Conservation (phyloP, 768 basidiomycete genomes). For the Naganishia vishniacii region DNA sequence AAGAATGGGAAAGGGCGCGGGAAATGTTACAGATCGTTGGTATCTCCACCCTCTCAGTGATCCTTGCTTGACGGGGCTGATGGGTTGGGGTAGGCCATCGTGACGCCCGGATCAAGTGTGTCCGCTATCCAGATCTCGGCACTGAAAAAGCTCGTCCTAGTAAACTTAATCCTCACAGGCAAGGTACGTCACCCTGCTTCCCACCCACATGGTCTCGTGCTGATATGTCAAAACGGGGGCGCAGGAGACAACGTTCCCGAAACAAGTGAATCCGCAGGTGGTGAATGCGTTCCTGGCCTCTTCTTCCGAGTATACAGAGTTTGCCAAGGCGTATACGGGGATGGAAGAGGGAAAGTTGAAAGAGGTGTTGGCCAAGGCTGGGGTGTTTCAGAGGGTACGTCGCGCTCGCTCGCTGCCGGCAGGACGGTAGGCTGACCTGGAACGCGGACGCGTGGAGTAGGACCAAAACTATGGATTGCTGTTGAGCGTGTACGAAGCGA, state of each 20-base stretch:
- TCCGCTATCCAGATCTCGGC: constrained; percentile 24
- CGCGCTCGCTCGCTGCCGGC: neutral
- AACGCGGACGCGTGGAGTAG: neutral
- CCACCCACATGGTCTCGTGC: no score
- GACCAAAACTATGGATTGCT: constrained; percentile 19
- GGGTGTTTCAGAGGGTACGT: constrained; percentile 3
- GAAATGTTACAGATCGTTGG: constrained; percentile 25
- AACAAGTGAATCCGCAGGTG: constrained; percentile 6
- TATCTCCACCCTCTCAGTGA: neutral
- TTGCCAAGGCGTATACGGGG: constrained; percentile 13
- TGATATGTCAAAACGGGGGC: neutral
- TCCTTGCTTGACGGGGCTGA: neutral
- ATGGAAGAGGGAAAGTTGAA: constrained; percentile 12
- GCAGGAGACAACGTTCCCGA: constrained; percentile 12
- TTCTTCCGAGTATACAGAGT: constrained; percentile 8
- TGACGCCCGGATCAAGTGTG: constrained; percentile 1
- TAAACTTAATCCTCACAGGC: constrained; percentile 23
- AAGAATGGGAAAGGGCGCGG: constrained; percentile 22
- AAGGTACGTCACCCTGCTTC: no score
- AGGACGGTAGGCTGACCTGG: no score
- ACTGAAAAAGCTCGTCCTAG: constrained; percentile 25
- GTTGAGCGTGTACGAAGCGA: neutral
- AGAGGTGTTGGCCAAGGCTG: neutral
- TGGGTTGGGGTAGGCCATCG: constrained; percentile 10
- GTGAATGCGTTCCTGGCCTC: constrained; percentile 1